Evolutionary conservation across 2,329 filamentous ascomycete genomes (phyloP), one percentile per base, ranked within the genome.

Genomic region (Phialocephala sp.): DNA sequence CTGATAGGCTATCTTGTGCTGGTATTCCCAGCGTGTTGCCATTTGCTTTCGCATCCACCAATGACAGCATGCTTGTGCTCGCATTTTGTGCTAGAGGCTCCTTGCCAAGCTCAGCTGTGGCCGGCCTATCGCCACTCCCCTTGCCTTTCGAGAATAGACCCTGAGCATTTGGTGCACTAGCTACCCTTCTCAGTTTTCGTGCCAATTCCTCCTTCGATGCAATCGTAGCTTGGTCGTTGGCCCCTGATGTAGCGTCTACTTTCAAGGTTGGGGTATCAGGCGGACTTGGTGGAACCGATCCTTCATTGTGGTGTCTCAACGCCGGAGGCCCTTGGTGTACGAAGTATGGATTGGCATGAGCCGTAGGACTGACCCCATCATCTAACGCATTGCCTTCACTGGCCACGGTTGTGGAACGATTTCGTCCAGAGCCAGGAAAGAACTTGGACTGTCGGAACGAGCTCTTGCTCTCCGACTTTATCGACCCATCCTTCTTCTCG

Each of bases 331-430:
- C 95, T 80, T 99, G 95, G 77, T 98, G 95, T 71, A 89, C 91
- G 79, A 98, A 99, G 80, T 99, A 99, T 20, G 95, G 95, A 78
- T 99, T 99, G 70, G 93, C 94, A 76, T 94, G 89, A 60, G 94
- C 94, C 4, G 93, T 98, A 32, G 95, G 95, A 76, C 94, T 97
- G 75, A 97, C 85, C 68, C 87, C 84, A 78, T 97, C 94, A 72
- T 97, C 94, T 70, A 97, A 85, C 65, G 90, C 87, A 76, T 97
- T 93, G 72, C 94, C 94, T 80, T 97, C 94, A 80, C 93, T 97
- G 72, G 92, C 92, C 64, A 96, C 92, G 32, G 94, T 98, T 66
- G 91, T 90, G 41, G 93, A 96, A 74, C 94, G 89, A 77, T 94
- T 93, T 73, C 94, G 91, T 76, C 91, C 91, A 76, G 96, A 92